Conservation (phyloP, 768 basidiomycete genomes). For the Mycena albidolilacea region DNA sequence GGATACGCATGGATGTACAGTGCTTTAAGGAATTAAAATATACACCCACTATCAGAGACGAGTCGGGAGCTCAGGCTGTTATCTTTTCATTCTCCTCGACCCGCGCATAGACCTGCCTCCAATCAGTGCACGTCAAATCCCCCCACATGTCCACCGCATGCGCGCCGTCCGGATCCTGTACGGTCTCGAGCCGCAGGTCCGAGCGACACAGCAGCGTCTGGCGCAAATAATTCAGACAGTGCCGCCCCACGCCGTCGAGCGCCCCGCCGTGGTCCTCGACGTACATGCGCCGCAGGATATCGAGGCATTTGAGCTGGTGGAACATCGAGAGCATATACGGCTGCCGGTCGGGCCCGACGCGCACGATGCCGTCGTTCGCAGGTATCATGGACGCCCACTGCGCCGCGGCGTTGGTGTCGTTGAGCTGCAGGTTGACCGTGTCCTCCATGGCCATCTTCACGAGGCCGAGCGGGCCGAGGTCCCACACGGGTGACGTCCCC, state of each 20-base stretch:
- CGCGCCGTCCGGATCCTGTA: constrained; percentile 23
- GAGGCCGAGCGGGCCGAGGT: constrained; percentile 15
- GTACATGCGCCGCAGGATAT: constrained; percentile 45
- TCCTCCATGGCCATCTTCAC: constrained; percentile 49
- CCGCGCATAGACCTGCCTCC: constrained; percentile 35
- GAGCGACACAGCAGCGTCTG: constrained; percentile 43
- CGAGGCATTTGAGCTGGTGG: constrained; percentile 56
- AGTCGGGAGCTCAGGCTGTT: no score
- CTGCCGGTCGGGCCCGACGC: not conserved
- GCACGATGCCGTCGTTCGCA: not conserved
- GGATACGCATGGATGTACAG: no score
- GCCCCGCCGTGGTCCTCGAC: constrained; percentile 20
- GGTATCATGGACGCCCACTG: not conserved
- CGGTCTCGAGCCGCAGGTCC: constrained; percentile 36
- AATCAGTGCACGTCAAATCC: constrained; percentile 40
- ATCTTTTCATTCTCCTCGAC: not conserved
- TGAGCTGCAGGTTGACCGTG: not conserved
- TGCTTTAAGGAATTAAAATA: no score
- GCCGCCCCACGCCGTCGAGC: constrained; percentile 10
- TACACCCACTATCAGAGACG: no score
- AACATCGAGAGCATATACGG: constrained; percentile 15
- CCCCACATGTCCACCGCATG: constrained; percentile 28
- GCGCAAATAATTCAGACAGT: constrained; percentile 46
- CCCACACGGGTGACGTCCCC: constrained; percentile 17
- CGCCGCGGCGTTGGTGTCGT: not conserved